A percentile compares a stretch with the other conserved stretches of the same genome.
Evolutionary conservation across 768 basidiomycete species (phyloP).

Genomic region (Mycena vitilis): DNA sequence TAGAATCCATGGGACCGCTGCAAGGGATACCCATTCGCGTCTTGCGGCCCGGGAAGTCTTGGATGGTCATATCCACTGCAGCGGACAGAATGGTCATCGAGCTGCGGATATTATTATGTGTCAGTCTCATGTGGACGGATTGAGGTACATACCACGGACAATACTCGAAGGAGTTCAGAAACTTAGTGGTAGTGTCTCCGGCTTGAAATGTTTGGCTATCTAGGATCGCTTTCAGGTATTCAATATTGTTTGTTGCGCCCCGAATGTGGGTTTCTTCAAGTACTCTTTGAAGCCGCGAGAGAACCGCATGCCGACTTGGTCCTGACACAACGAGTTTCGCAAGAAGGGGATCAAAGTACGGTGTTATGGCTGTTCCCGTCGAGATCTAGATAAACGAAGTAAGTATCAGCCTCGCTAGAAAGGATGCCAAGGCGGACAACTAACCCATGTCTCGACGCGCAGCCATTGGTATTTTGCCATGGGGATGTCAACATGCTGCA

Average conservation of each 20-base stretch:
- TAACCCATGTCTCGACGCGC: slow-evolving; percentile 70
- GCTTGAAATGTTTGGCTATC: slow-evolving; percentile 49
- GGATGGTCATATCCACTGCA: slow-evolving; percentile 68
- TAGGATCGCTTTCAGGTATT: slow-evolving; percentile 61
- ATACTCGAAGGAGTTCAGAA: slow-evolving; percentile 58
- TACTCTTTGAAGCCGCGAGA: slow-evolving; percentile 53
- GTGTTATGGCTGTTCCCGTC: slow-evolving; percentile 62
- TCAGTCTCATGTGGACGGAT: too few relatives aligned
- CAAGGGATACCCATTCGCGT: slow-evolving; percentile 70
- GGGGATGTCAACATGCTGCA: slow-evolving; percentile 64
- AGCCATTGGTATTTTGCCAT: slow-evolving; percentile 56
- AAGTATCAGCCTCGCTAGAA: neutral
- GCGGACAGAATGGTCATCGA: slow-evolving; percentile 65
- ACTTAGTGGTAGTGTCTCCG: slow-evolving; percentile 61
- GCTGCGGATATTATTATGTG: slow-evolving; percentile 40
- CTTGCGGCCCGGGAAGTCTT: slow-evolving; percentile 66
- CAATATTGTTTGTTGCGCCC: slow-evolving; percentile 72
- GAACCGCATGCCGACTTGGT: slow-evolving; percentile 56
- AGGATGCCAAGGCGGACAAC: slow-evolving; percentile 30
- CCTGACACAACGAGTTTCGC: slow-evolving; percentile 71
- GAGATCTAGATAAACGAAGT: slow-evolving; percentile 48
- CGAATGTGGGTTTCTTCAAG: slow-evolving; percentile 55
- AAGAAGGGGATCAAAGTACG: slow-evolving; percentile 68
- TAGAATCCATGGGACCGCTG: slow-evolving; percentile 72
- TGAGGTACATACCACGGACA: slow-evolving; percentile 50